These are phyloP conservation scores for Aspergillus arachidicola DNA, from an alignment of 2,329 filamentous ascomycete species.

Conservation along the genomic window DNA sequence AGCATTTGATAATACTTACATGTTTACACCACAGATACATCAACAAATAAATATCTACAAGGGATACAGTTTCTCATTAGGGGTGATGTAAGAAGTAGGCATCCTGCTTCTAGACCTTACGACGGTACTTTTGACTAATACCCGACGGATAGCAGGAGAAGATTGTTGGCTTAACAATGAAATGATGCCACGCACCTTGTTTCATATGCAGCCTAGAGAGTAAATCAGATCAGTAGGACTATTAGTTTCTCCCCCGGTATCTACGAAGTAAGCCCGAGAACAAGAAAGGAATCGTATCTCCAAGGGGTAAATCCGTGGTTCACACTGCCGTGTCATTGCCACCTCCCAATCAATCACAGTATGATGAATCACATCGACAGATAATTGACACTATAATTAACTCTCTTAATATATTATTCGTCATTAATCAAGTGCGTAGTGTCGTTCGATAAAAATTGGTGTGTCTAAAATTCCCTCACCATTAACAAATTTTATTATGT, in stretches of 20 bases:
- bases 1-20: background rate
- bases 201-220: slow-evolving; percentile 9
- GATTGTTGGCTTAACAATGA: slow-evolving; percentile 12
- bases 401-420: background rate
- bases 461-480: background rate
- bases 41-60: background rate
- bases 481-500: background rate
- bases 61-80: background rate
- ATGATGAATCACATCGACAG: slow-evolving; percentile 19
- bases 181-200: slow-evolving; percentile 24
- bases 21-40: background rate
- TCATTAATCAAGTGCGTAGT: background rate
- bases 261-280: background rate
- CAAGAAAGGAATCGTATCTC: background rate
- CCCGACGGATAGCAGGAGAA: slow-evolving; percentile 10
- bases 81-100: background rate
- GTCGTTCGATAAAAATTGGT: background rate
- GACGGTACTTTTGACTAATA: slow-evolving; percentile 11
- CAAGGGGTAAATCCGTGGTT: slow-evolving; percentile 12
- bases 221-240: background rate
- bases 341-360: slow-evolving; percentile 21
- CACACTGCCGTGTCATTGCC: slow-evolving; percentile 11
- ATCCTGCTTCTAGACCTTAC: background rate
- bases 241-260: background rate
- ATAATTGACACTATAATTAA: background rate